Percentiles rank a stretch among this genome's conserved stretches.
Evolutionary conservation across 805 yeast species (phyloP).

Genomic region (Candida jianshihensis): DNA sequence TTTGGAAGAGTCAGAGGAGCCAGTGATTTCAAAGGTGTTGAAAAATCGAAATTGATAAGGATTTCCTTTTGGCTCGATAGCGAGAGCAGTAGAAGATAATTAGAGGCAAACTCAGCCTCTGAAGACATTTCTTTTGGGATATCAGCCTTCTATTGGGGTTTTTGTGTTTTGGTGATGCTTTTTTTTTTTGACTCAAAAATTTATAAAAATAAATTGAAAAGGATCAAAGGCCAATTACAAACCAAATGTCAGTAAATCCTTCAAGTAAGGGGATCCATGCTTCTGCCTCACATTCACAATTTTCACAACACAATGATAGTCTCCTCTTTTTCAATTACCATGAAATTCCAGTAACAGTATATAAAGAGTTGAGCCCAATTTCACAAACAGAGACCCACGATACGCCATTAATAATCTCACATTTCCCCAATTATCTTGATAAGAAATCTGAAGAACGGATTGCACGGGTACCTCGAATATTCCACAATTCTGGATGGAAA

Average conservation of each 20-base stretch:
- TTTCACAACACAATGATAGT: too few species aligned
- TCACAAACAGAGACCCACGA: slow-evolving; percentile 20
- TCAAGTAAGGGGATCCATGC: slow-evolving; percentile 17
- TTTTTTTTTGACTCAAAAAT: background rate
- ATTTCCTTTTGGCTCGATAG: background rate
- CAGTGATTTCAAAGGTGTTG: slow-evolving; percentile 25
- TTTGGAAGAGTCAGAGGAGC: slow-evolving; percentile 35
- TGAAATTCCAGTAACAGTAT: slow-evolving; percentile 29
- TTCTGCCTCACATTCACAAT: too few species aligned
- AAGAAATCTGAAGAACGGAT: slow-evolving; percentile 39
- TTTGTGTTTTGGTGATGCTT: background rate
- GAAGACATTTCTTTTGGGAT: background rate
- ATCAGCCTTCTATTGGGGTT: background rate
- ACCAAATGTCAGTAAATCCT: slow-evolving; percentile 8
- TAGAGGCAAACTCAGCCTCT: slow-evolving; percentile 3
- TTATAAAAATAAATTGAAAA: too few species aligned
- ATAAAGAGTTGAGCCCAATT: background rate
- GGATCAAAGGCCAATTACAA: slow-evolving; percentile 2
- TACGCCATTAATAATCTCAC: slow-evolving; percentile 45
- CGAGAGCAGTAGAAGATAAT: background rate
- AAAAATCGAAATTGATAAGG: slow-evolving; percentile 14
- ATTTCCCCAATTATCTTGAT: slow-evolving; percentile 53
- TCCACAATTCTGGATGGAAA: slow-evolving; percentile 25
- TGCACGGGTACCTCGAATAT: slow-evolving; percentile 57
- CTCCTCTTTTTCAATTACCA: slow-evolving; percentile 61